phyloP scores from a whole-genome alignment of 164 flowering plant genomes.

The Chimonanthus salicifolius region DNA sequence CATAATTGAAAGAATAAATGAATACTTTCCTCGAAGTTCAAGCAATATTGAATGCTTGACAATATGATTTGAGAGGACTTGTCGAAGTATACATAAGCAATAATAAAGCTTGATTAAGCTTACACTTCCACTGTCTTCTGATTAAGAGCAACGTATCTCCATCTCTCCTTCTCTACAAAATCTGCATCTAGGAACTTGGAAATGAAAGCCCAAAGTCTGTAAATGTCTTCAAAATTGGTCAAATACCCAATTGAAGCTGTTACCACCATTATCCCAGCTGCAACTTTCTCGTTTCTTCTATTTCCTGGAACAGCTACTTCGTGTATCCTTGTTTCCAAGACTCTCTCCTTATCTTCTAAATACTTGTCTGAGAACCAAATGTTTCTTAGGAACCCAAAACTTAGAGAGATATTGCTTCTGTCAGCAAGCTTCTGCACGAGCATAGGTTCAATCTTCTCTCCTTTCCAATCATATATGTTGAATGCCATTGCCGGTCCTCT shows the following conservation, averaged over 20 bases:
- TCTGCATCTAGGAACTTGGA: constrained; percentile 93
- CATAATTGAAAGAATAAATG: constrained; percentile 19
- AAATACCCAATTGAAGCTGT: constrained; percentile 72
- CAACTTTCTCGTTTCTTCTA: constrained; percentile 32
- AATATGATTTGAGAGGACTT: not conserved
- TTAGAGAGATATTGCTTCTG: constrained; percentile 66
- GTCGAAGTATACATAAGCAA: not conserved
- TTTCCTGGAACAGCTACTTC: constrained; percentile 16
- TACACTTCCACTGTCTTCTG: constrained; percentile 69
- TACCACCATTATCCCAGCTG: constrained; percentile 49
- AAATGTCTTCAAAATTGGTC: constrained; percentile 68
- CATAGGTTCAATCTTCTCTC: constrained; percentile 71
- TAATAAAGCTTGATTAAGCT: constrained; percentile 3
- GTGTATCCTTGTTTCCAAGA: constrained; percentile 31
- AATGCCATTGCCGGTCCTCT: constrained; percentile 84
- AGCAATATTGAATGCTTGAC: not conserved
- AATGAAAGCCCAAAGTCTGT: constrained; percentile 80
- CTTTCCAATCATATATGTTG: constrained; percentile 90
- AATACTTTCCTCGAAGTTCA: not conserved
- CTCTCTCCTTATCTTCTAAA: constrained; percentile 39
- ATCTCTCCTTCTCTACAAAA: constrained; percentile 86
- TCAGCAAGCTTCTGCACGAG: constrained; percentile 94
- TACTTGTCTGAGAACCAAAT: constrained; percentile 72
- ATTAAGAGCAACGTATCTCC: constrained; percentile 87
- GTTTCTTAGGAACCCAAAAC: constrained; percentile 58